Base-by-base conservation (phyloP, 805 yeast species). In the Yamadazyma sp. region DNA sequence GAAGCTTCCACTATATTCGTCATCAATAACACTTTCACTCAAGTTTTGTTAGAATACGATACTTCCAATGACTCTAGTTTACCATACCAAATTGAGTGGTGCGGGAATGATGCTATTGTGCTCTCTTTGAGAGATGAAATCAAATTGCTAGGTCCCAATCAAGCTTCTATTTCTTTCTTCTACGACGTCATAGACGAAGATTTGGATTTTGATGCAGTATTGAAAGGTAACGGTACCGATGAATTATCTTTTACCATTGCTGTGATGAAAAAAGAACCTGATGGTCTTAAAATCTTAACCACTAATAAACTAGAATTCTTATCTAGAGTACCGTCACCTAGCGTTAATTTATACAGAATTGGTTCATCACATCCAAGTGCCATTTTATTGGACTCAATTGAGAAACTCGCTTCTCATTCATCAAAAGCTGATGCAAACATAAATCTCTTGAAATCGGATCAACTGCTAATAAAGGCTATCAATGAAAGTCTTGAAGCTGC, bases 341-440 rank as follows among this genome's bases (percentile, higher is more conserved):
- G 84, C 0, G 69, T 73, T 3, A 78, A 79, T 24, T 70, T 86
- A 5, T 87, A 87, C 56, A 76, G 75, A 49, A 76, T 89, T 31
- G 98, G 98, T 0, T 86, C 96, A 0, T 73, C 86, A 0, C 73
- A 85, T 22, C 84, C 96, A 1, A 73, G 93, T 21, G 86, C 95
- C 2, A 82, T 91, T 16, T 61, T 93, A 22, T 60, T 86, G 7
- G 96, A 89, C 58, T 83, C 96, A 7, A 52, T 65, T n/a, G 70
- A 65, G 32, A 63, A 83, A 39, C 61, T 87, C 7, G 75, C 77
- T 10, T 62, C 62, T 25, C 81, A 82, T 45, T 76, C 93, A 0
- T 86, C 96, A 0, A 81, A 82, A 48, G 91, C 95, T 0, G 86
- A 84, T 50, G 86, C 84, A 39, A 85, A 82, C 42, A 65, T 89